Evolutionary conservation across 2,329 filamentous ascomycete genomes (phyloP).

Genomic region (Ceratocystiopsis sp.): DNA sequence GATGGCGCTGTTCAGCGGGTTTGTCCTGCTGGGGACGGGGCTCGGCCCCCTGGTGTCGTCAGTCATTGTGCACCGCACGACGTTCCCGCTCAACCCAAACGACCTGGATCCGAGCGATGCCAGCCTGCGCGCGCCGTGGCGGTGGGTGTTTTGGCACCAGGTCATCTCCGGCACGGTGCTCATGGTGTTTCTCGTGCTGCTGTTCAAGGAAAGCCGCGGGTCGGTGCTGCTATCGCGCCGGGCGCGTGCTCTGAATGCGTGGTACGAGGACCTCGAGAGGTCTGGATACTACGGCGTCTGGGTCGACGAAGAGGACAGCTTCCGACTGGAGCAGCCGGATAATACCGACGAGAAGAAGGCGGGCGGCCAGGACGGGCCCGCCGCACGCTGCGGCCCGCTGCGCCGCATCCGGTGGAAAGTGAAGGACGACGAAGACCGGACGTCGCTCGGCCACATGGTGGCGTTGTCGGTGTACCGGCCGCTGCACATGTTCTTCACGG

Average conservation of each 20-base stretch:
- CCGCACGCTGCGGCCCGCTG: constrained; percentile 5
- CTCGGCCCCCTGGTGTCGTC: constrained; percentile 57
- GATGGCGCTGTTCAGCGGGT: constrained; percentile 77
- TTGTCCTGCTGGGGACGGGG: constrained; percentile 63
- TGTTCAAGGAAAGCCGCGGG: constrained; percentile 71
- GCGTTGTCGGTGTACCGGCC: constrained; percentile 58
- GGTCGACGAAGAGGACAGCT: constrained; percentile 3
- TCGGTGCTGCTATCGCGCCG: constrained; percentile 65
- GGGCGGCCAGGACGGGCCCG: neutral
- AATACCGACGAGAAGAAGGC: too few species aligned
- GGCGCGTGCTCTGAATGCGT: constrained; percentile 55
- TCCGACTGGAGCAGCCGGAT: neutral
- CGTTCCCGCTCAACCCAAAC: constrained; percentile 7
- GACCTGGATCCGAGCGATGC: constrained; percentile 12
- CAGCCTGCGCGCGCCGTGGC: constrained; percentile 34
- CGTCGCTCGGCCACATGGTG: constrained; percentile 52
- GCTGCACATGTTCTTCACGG: constrained; percentile 59
- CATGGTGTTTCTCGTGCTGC: constrained; percentile 44
- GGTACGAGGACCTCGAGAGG: constrained; percentile 58
- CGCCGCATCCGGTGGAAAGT: constrained; percentile 64
- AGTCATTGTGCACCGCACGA: constrained; percentile 47
- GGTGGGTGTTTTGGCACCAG: constrained; percentile 84
- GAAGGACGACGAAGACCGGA: constrained; percentile 58
- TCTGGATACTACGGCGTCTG: constrained; percentile 38
- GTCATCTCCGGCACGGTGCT: constrained; percentile 50